Conservation (phyloP, 495 filamentous ascomycete species). For the Talaromyces thailandensis region DNA sequence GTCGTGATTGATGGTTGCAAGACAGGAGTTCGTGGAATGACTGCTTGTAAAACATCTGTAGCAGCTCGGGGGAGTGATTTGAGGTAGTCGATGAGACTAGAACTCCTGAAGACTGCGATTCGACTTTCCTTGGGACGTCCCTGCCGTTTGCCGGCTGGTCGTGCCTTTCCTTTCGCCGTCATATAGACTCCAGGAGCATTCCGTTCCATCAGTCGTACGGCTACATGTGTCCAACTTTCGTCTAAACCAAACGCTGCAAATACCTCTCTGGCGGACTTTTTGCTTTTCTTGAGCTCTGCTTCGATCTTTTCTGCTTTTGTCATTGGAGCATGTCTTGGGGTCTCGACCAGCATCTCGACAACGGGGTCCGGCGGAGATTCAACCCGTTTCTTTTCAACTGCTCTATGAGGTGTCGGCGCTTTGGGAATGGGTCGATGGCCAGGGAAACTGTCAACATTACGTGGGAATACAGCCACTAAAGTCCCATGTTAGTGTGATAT, state of each 20-base stretch:
- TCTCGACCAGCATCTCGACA: neutral
- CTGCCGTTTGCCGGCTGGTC: conserved; percentile 31
- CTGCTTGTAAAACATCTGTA: neutral
- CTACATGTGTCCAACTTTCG: conserved; percentile 37
- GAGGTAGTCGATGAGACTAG: conserved; percentile 4
- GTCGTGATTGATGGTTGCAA: neutral
- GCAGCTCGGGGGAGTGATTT: neutral
- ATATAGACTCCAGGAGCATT: conserved; percentile 41
- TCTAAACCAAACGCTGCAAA: conserved; percentile 34
- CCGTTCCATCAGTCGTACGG: conserved; percentile 27
- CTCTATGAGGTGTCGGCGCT: neutral
- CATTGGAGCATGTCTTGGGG: neutral
- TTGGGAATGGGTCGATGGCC: neutral
- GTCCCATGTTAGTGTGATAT: neutral
- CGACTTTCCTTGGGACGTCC: conserved; percentile 43
- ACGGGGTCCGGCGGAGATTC: neutral
- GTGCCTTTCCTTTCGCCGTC: conserved; percentile 35
- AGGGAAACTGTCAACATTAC: neutral
- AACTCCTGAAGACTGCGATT: conserved; percentile 41
- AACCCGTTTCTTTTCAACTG: neutral
- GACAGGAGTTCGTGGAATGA: neutral
- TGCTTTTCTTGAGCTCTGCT: conserved; percentile 13
- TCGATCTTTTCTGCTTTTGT: conserved; percentile 11
- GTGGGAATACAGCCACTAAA: conserved; percentile 3
- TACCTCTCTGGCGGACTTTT: conserved; percentile 26